Evolutionary conservation across 73 alveolate species (phyloP), one percentile per base, ranked within the genome.

Genomic region (Blepharisma japonicum): DNA sequence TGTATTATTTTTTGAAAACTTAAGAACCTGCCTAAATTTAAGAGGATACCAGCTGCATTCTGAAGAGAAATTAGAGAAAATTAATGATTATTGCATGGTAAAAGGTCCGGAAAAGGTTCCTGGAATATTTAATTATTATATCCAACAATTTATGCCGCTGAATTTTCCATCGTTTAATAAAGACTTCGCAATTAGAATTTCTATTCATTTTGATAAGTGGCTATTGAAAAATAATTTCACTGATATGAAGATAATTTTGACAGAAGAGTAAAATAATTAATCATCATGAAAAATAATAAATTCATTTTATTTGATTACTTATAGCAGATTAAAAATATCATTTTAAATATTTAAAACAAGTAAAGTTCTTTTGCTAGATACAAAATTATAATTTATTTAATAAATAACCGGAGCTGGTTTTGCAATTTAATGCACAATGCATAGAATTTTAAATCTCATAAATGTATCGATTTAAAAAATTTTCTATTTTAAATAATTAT

Each of bases 1-100:
- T 68, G 78, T 85, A 21, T 84, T 82, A 66, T 83, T 90, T 38
- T 46, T 90, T 45, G 71, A 77, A 71, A 82, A 88, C 77, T 88
- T 78, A 61, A 77, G 97, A 76, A 84, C 68, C 68, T 90, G 94
- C 18, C 61, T 91, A 51, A 93, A 93, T 81, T 83, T 72, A 45
- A 68, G 81, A 49, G 96, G 96, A 25, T 93, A 94, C 95, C 86
- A 90, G 55, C 8, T 82, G 8, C 67, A 81, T 23, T 80, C 93
- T 74, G 82, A 83, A 68, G 83, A 27, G 82, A 84, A 11, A 8
- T 61, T n/a, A 9, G 74, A 87, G 84, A 47, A 83, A 25, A 81
- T 90, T 68, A 86, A 71, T 55, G 92, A 90, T 61, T 80, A 80
- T 53, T 78, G 80, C 7, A 32, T 83, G 39, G 23, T 45, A 14